These are phyloP conservation scores for Lolium multiflorum DNA, from an alignment of 176 grass and related monocot genomes.

Conservation along the genomic window DNA sequence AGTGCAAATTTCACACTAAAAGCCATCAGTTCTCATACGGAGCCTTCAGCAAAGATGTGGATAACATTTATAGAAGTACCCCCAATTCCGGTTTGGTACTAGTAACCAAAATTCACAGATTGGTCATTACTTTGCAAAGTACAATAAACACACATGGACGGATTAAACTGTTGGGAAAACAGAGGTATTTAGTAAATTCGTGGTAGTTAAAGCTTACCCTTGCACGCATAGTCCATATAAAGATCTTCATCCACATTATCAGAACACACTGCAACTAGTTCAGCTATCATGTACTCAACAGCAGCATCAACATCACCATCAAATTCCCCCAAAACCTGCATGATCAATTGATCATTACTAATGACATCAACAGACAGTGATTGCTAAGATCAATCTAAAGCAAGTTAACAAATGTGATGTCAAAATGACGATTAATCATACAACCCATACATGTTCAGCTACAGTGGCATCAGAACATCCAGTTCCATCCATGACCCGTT, in stretches of 20 bases:
- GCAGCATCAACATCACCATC: conserved; percentile 80
- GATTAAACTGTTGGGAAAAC: background rate
- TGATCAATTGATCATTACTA: background rate
- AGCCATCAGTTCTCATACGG: background rate
- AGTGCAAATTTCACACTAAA: conserved; percentile 6
- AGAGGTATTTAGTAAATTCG: background rate
- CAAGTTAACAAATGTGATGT: conserved; percentile 22
- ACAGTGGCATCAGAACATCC: conserved; percentile 56
- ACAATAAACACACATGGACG: background rate
- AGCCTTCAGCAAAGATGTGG: background rate
- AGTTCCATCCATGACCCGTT: conserved; percentile 80
- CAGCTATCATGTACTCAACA: conserved; percentile 81
- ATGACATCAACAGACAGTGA: conserved; percentile 4
- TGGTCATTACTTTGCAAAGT: background rate
- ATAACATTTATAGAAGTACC: background rate
- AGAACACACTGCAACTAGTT: conserved; percentile 39
- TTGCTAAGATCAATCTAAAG: background rate
- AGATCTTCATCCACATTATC: conserved; percentile 39
- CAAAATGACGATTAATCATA: conserved; percentile 20
- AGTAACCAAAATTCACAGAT: background rate
- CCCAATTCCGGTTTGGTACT: background rate
- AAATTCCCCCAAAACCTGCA: conserved; percentile 79
- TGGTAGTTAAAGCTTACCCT: conserved; percentile 41
- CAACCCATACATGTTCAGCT: conserved; percentile 66
- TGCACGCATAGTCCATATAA: conserved; percentile 41